A percentile compares a stretch with the other conserved stretches of the same genome.
phyloP scores from a whole-genome alignment of 2,329 filamentous ascomycete genomes.

The Colletotrichum filicis region DNA sequence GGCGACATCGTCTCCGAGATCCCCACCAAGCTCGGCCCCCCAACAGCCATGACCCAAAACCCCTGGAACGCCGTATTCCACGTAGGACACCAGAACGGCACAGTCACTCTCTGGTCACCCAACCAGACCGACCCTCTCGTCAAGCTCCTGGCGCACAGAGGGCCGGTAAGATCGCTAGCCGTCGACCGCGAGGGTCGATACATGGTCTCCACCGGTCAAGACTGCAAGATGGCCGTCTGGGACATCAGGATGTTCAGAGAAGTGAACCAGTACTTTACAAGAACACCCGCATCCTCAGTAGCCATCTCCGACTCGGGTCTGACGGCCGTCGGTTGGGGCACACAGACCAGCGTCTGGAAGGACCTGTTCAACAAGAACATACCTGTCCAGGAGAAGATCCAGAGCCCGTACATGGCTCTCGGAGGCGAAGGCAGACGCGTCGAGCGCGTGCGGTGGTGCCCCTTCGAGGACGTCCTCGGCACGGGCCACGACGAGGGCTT shows the following conservation, averaged over 20 bases:
- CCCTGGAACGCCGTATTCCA: conserved; percentile 93
- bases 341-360: conserved; percentile 89
- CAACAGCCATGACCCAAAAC: conserved; percentile 88
- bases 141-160: conserved; percentile 89
- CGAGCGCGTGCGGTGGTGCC: conserved; percentile 90
- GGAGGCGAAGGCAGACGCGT: conserved; percentile 85
- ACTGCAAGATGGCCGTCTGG: conserved; percentile 93
- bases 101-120: conserved; percentile 95
- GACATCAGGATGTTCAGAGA: conserved; percentile 95
- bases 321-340: conserved; percentile 92
- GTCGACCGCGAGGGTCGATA: conserved; percentile 92
- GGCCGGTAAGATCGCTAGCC: conserved; percentile 86
- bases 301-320: conserved; percentile 90
- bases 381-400: conserved; percentile 79
- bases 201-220: conserved; percentile 94
- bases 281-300: conserved; percentile 83
- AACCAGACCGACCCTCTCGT: conserved; percentile 88
- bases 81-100: conserved; percentile 93
- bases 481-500: conserved; percentile 88
- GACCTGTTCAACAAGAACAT: conserved; percentile 83
- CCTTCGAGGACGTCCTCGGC: conserved; percentile 92
- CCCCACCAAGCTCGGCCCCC: conserved; percentile 84
- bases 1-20: conserved; percentile 89
- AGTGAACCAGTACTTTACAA: conserved; percentile 88
- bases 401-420: conserved; percentile 93